Base-by-base conservation (phyloP, 2,329 filamentous ascomycete genomes). In the Apiospora aurea region DNA sequence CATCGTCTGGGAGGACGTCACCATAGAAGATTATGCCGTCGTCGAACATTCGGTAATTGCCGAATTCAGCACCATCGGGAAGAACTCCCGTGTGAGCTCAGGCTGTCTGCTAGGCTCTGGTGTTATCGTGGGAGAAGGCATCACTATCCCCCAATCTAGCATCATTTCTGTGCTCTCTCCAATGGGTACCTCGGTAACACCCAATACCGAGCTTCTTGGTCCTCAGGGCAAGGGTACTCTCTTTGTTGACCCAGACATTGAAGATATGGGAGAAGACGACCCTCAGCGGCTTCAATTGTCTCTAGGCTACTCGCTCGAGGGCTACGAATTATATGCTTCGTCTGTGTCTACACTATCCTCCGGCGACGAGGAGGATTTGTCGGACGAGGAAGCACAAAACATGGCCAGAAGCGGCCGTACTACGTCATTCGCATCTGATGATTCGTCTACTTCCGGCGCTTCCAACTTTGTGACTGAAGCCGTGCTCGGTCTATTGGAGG, bases 1-100 rank as follows among this genome's bases (percentile, higher is more conserved):
- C 29, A 96, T 94, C 77, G 90, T 99, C n/a, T 98, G 96, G 95
- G 94, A 98, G 77, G 89, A 95, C 76, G 91, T 90, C 0, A 88
- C 88, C 6, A 90, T 99, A 75, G 93, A 91, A 1, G 94, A 98
- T 78, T 91, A 91, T 26, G 87, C 92, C 21, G 88, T 88, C 34
- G 85, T 99, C 67, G 87, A 88, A 11, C 88, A 90, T 75, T 92
- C 94, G 1, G 90, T 99, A 57, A 85, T 99, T 70, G 96, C 93
- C 5, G 91, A 92, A 77, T 89, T 90, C 67, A 93, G 88, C 24
- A 84, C 87, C 1, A 83, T 99, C 71, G 95, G 95, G 29, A 91
- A 91, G 76, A 88, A 89, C 70, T 93, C 92, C 77, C 88, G 82
- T 8, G 84, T 98, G 73, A 88, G 91, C 46, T 83, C 89, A 11